Base-by-base conservation (phyloP, 371 early-diverging fungal species). In the Mortierella sp. region DNA sequence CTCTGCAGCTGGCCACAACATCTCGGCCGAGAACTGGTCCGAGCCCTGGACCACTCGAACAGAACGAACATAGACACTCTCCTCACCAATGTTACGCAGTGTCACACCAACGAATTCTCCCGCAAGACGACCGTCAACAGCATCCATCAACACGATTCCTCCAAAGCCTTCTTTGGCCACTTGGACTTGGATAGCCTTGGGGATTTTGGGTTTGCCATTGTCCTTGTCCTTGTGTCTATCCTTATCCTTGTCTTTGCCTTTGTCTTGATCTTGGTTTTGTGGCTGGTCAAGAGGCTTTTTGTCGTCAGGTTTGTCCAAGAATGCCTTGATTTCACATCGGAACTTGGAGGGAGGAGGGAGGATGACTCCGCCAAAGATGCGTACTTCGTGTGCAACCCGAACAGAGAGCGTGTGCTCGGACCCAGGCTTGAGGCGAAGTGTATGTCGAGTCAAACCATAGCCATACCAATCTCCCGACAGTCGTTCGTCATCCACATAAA, bases 301-400 rank as follows among this genome's bases (percentile, higher is more conserved):
- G n/a, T n/a, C n/a, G 63, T 60, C 64, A 0, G 45, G 51, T 19
- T 3, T 43, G 19, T 51, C 21, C 51, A 15, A 21, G 23, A n/a
- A 30, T 7, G 60, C 19, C 28, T 48, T 37, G 25, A 75, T 19
- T 14, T 63, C 63, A 26, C 71, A 71, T 18, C 37, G 46, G 62
- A 75, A 70, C 47, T 75, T 70, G n/a, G 71, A 70, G 12, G 76
- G 76, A 1, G 76, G 76, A 4, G 91, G 90, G 15, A 86, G 85
- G 14, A 79, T 44, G 11, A 71, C 82, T 52, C 86, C 89, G 11
- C 92, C 91, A 81, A 88, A 89, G 11, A 89, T 74, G 2, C 93
- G 85, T 1, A 91, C 86, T 66, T 92, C 93, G 82, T 89, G 85
- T 0, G 86, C 83, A 7, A 88, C 75, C 45, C 87, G 84, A 4